These are phyloP conservation scores for Trichoderma hamatum DNA, from an alignment of 2,329 filamentous ascomycete genomes.

Conservation along the genomic window DNA sequence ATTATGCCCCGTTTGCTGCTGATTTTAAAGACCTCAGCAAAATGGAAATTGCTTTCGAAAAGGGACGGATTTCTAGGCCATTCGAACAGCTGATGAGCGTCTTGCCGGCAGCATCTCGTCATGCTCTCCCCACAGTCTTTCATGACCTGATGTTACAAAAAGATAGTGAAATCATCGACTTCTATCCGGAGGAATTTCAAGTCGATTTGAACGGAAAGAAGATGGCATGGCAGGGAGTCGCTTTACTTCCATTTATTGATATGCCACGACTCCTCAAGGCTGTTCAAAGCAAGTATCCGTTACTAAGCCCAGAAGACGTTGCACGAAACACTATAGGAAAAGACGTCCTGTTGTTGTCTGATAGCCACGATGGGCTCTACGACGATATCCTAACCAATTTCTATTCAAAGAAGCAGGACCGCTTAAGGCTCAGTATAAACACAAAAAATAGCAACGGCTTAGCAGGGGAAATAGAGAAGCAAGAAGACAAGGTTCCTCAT, in stretches of 20 bases:
- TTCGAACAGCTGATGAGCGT: constrained; percentile 99
- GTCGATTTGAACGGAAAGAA: constrained; percentile 97
- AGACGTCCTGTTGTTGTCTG: constrained; percentile 83
- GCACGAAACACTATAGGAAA: constrained; percentile 78
- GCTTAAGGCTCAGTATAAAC: constrained; percentile 70
- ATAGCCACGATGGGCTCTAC: constrained; percentile 77
- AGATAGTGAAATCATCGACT: constrained; percentile 92
- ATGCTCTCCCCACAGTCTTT: constrained; percentile 86
- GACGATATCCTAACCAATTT: constrained; percentile 82
- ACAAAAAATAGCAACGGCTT: constrained; percentile 75
- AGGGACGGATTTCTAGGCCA: constrained; percentile 82
- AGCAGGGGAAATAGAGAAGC: constrained; percentile 78
- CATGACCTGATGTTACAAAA: constrained; percentile 86
- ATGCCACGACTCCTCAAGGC: constrained; percentile 82
- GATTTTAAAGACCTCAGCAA: constrained; percentile 86
- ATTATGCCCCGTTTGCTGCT: constrained; percentile 95
- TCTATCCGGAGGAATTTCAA: constrained; percentile 93
- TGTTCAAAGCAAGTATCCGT: constrained; percentile 79
- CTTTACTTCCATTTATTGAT: constrained; percentile 92
- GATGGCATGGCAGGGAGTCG: constrained; percentile 96
- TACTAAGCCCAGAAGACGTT: constrained; percentile 75
- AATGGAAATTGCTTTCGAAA: constrained; percentile 79
- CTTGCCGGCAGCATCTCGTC: constrained; percentile 87
- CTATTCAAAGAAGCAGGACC: constrained; percentile 84
- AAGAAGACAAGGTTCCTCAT: constrained; percentile 82